A percentile compares a stretch with the other conserved stretches of the same genome.
Conservation (phyloP, 2,329 filamentous ascomycete species). For the Paradendryphiella salina region DNA sequence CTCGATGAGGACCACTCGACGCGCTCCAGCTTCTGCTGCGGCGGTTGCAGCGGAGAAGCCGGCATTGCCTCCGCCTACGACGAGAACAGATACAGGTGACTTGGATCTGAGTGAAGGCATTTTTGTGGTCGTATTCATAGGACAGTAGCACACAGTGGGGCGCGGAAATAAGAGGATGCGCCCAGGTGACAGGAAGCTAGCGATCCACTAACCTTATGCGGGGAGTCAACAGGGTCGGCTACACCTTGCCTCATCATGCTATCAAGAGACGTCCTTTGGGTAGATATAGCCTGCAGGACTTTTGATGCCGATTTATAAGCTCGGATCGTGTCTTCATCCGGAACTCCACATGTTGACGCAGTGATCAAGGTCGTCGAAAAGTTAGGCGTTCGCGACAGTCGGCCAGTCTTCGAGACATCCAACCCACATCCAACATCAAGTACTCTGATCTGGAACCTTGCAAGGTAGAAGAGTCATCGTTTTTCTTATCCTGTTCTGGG, state of each 20-base stretch:
- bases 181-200: neutral
- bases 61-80: constrained; percentile 67
- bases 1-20: constrained; percentile 60
- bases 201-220: neutral
- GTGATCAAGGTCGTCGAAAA: no score
- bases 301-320: no score
- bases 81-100: constrained; percentile 48
- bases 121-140: neutral
- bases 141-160: neutral
- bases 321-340: no score
- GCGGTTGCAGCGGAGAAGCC: constrained; percentile 64
- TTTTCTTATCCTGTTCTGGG: no score
- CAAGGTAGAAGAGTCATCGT: no score
- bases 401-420: no score
- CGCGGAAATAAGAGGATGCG: neutral
- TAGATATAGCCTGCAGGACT: no score
- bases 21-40: constrained; percentile 55
- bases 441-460: no score
- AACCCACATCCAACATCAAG: no score
- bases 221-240: neutral
- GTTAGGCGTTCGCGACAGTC: no score
- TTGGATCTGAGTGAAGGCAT: constrained; percentile 3
- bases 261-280: no score
- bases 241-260: neutral
- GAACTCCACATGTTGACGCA: no score